Base-by-base conservation (phyloP, 2,329 filamentous ascomycete species). In the Beauveria rudraprayagi region DNA sequence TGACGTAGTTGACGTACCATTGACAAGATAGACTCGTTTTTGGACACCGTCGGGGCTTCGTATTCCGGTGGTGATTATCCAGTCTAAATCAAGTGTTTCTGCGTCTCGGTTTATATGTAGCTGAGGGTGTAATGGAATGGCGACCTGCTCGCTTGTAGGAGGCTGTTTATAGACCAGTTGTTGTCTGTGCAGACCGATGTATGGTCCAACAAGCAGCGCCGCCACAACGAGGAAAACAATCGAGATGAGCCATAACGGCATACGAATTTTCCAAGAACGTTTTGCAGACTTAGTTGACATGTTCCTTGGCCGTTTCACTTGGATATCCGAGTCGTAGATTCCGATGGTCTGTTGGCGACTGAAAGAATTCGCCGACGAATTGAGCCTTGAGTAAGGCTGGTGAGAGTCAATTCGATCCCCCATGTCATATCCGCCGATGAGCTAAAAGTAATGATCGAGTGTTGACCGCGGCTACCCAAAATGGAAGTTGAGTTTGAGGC, bases 1-100 rank as follows among this genome's bases (percentile, higher is more conserved):
- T 16, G 22, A 2, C 7, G 8, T 40, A 22, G 51, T 2, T 7
- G 30, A 56, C 61, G 7, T 41, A 63, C 61, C 61, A 53, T 64
- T 64, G 7, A 64, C 61, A 3, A 64, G 56, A 48, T 62, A 60
- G 46, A 64, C 55, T 46, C 40, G 30, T 30, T 64, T 64, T 22
- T 60, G 40, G 34, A 64, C 61, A 4, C 63, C 63, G 43, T 64
- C 63, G 16, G 57, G 61, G 8, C 34, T 53, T 4, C 52, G 57
- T 10, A 43, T 2, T n/a, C 61, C 61, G 3, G 52, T 48, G 2
- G 52, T 63, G 3, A 63, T 43, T 14, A 48, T 53, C 61, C 61
- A 63, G 41, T 63, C 57, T 17, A 60, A 63, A 16, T 17, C 28
- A 9, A 56, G n/a, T 1, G 57, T 61, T 46, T 56, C 50, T 22